Evolutionary conservation across 1,139 yeast genomes (phyloP), one percentile per base, ranked within the genome.

Genomic region (Saccharomyces hybrid): DNA sequence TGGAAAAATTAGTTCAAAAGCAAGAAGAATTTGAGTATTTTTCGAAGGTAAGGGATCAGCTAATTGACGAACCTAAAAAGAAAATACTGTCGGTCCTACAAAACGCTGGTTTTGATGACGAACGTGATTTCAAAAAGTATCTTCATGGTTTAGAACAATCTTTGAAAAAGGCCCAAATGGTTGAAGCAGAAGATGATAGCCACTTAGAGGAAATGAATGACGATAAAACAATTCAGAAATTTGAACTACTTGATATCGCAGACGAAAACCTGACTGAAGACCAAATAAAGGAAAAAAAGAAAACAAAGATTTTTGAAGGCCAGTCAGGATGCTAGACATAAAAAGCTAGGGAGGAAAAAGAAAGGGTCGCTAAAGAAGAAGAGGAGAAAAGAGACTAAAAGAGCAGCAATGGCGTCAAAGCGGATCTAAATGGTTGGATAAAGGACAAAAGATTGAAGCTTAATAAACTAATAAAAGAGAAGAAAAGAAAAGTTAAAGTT

Each of bases 271-370:
- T 95, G 49, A 78, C 78, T 48, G 90, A 86, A 44, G 96, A 87
- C 5, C 88, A 88, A 64, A 74, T 89, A 53, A 88, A 86, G 63
- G 98, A 90, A 66, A 95, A 95, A 95, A 71, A 78, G 96, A 54
- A 84, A 84, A 56, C 98, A 93, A 71, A 78, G 81, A 62, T 77
- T 93, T 47, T 75, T 87, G 71, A 89, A 89, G 64, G 95, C 96
- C 4, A 89, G 88, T 64, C 84, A 80, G 63, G 99, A 93, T 53
- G 97, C 98, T 0, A 80, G 98, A 58, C 81, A n/a, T n/a, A 81
- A 70, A 80, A 95, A 56, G 89, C 89, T 9, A 86, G 84, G 66
- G 88, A 83, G 59, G 95, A 88, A 59, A 93, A 90, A 64, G 81
- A 81, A 50, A 85, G 82, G 55, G 71, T 73, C 52, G 65, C 72